Evolutionary conservation across 202 grass and related monocot genomes (phyloP), one percentile per base, ranked within the genome.

Genomic region (Miscanthus sacchariflorus): DNA sequence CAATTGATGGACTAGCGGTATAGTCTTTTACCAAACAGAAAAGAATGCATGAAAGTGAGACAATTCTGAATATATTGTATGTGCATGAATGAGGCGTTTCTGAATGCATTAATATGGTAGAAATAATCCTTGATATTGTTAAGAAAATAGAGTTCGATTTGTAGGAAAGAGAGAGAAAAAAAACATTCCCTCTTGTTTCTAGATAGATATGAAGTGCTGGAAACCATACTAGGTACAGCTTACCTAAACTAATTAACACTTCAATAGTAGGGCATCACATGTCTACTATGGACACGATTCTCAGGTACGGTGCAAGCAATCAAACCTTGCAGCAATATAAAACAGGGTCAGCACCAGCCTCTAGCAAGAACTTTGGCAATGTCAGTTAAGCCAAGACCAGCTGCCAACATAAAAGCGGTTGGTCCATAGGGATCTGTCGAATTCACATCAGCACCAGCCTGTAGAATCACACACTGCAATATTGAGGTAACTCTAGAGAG

Each of bases 271-370:
- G 10, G 21, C 13, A 46, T 74, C 42, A 46, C 14, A 5, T 25
- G 5, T 27, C 25, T 12, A 27, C 11, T 44, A 3, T 73, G 68
- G 7, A 36, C 35, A 39, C 19, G 9, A 40, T 40, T 40, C 35
- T 36, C 35, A 36, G 50, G 50, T 54, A 33, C 30, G 35, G 35
- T 36, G 52, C 1, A 56, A 56, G 46, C 46, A 14, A 49, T 49
- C 12, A 56, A 56, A 56, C 52, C 52, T 56, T 56, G 17, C 17
- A 56, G 6, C 52, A 61, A 39, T 35, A 9, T 64, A 25, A 64
- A 64, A 56, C 88, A 43, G 89, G 72, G 17, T 91, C 69, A 24
- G 88, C 91, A 48, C 88, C 88, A 93, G 77, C 78, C 65, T 88
- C 71, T 83, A 93, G 28, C 56, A 88, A 78, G 42, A 44, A 43